Conservation (phyloP, 768 basidiomycete genomes). For the Suillus decipiens region DNA sequence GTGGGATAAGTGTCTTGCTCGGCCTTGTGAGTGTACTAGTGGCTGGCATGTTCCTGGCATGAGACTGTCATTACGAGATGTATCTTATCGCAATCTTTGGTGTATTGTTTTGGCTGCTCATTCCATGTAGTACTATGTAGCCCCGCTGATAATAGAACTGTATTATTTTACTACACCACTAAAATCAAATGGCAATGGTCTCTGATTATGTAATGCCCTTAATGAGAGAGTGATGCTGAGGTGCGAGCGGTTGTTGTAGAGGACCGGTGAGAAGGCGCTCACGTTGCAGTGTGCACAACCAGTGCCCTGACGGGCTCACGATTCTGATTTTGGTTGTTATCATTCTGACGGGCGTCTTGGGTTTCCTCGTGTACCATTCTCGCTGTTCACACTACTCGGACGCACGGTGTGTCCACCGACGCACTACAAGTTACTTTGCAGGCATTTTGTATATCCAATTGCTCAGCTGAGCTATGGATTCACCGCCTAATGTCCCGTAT, state of each 20-base stretch:
- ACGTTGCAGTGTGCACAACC: neutral
- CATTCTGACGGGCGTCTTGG: neutral
- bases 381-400: neutral
- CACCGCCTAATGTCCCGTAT: constrained; percentile 42
- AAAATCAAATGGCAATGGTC: neutral
- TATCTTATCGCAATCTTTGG: neutral
- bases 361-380: neutral
- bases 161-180: neutral
- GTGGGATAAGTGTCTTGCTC: constrained; percentile 29
- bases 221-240: neutral
- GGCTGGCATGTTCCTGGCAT: constrained; percentile 25
- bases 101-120: neutral
- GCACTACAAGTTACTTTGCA: neutral
- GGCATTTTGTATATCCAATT: constrained; percentile 2
- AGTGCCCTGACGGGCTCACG: constrained; percentile 10
- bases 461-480: constrained; percentile 14
- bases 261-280: constrained; percentile 6
- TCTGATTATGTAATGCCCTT: neutral
- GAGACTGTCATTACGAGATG: neutral
- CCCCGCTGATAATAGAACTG: neutral
- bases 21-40: constrained; percentile 21
- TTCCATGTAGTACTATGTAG: neutral
- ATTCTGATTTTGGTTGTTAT: constrained; percentile 2
- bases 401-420: neutral
- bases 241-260: neutral